Percentiles rank a stretch among this genome's conserved stretches.
These are phyloP conservation scores for Phytophthora sojae DNA, from an alignment of 352 stramenopile species.

Conservation along the genomic window DNA sequence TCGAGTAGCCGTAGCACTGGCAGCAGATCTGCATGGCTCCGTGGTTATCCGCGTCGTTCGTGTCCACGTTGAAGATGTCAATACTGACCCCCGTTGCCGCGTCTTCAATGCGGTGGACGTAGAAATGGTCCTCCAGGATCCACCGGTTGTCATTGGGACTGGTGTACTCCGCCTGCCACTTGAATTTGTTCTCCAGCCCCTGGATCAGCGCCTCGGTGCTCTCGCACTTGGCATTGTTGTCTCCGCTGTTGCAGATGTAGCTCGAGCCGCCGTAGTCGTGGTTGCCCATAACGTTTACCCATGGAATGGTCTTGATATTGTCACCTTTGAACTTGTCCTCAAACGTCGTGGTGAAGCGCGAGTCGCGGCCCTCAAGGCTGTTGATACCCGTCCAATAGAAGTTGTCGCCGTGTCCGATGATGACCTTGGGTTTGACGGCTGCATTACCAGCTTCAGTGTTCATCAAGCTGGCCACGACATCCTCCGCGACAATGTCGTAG, in stretches of 20 bases:
- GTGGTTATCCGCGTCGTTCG: no score
- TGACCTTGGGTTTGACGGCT: slow-evolving; percentile 18
- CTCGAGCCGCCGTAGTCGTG: slow-evolving; percentile 26
- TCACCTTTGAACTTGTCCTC: slow-evolving; percentile 21
- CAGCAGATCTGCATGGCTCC: slow-evolving; percentile 87
- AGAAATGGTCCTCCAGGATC: no score
- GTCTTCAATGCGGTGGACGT: no score
- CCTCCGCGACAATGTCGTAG: slow-evolving; percentile 24
- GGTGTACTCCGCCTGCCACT: slow-evolving; percentile 12
- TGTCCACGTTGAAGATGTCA: no score
- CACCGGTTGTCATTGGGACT: no score
- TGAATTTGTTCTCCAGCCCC: slow-evolving; percentile 24
- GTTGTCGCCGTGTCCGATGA: slow-evolving; percentile 26
- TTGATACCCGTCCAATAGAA: slow-evolving; percentile 31
- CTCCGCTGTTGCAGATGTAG: slow-evolving; percentile 21
- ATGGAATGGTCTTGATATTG: slow-evolving; percentile 17
- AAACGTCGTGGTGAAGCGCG: slow-evolving; percentile 20
- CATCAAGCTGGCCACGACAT: slow-evolving; percentile 28
- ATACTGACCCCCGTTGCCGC: no score
- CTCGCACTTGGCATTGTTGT: slow-evolving; percentile 18
- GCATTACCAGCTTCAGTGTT: slow-evolving; percentile 21
- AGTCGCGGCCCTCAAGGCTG: slow-evolving; percentile 15
- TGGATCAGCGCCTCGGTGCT: slow-evolving; percentile 16
- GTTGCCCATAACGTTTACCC: slow-evolving; percentile 27
- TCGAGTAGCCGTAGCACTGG: slow-evolving; percentile 83